These are phyloP conservation scores for Uncinocarpus reesii DNA, from an alignment of 2,329 filamentous ascomycete genomes.

Conservation along the genomic window DNA sequence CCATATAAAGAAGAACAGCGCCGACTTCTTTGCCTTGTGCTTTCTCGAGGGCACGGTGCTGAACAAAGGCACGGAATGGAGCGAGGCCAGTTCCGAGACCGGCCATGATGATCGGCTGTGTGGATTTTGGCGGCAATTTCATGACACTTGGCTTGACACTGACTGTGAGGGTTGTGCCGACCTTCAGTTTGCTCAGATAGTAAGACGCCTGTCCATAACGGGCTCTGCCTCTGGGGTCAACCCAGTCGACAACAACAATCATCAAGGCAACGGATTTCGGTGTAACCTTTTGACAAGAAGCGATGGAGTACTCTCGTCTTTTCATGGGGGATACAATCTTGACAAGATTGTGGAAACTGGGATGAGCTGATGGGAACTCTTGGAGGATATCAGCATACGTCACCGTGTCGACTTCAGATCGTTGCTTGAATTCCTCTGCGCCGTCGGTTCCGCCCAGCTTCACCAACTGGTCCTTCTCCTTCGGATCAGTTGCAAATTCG, in stretches of 20 bases:
- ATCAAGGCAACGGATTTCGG: constrained; percentile 84
- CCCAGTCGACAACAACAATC: constrained; percentile 96
- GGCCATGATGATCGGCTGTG: constrained; percentile 94
- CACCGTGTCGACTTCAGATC: constrained; percentile 78
- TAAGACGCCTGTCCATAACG: constrained; percentile 88
- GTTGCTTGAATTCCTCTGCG: constrained; percentile 81
- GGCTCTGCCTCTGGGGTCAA: constrained; percentile 74
- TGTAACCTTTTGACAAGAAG: constrained; percentile 88
- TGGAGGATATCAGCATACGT: constrained; percentile 85
- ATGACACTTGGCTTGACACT: constrained; percentile 97
- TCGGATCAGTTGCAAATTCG: constrained; percentile 71
- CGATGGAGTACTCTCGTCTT: constrained; percentile 97
- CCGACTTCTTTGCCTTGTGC: constrained; percentile 94
- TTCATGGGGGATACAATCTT: constrained; percentile 86
- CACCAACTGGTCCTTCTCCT: constrained; percentile 69
- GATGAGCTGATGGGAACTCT: constrained; percentile 82
- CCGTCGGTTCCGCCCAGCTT: constrained; percentile 68
- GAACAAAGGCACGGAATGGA: constrained; percentile 97
- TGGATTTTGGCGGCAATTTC: constrained; percentile 85
- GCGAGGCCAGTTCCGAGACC: constrained; percentile 95
- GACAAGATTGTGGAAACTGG: constrained; percentile 76
- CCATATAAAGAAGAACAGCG: constrained; percentile 87
- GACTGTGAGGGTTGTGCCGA: constrained; percentile 75
- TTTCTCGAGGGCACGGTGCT: constrained; percentile 96
- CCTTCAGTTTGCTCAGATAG: constrained; percentile 66